These are phyloP conservation scores for Plasmopara halstedii DNA, from an alignment of 352 stramenopile species.

Conservation along the genomic window DNA sequence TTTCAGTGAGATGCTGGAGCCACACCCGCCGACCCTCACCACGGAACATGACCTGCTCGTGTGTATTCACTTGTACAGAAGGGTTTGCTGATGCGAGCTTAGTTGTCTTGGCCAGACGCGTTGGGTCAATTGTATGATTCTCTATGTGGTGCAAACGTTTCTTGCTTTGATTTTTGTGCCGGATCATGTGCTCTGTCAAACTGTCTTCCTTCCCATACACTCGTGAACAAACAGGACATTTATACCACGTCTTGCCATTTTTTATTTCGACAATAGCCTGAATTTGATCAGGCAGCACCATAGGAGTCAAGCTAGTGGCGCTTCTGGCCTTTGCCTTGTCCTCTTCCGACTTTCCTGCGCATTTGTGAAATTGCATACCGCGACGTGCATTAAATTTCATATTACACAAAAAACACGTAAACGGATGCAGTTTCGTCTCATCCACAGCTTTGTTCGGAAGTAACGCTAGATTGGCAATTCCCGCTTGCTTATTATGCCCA, in stretches of 20 bases:
- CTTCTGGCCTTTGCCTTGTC: constrained; percentile 23
- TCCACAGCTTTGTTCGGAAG: constrained; percentile 74
- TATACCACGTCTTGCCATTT: constrained; percentile 82
- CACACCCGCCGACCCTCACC: constrained; percentile 62
- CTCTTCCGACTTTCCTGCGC: constrained; percentile 38
- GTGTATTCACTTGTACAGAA: constrained; percentile 82
- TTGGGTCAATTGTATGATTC: constrained; percentile 72
- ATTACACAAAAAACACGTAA: constrained; percentile 68
- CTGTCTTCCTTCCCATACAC: constrained; percentile 75
- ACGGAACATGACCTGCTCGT: constrained; percentile 81
- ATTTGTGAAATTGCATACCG: constrained; percentile 84
- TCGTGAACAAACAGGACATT: constrained; percentile 70
- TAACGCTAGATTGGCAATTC: constrained; percentile 36
- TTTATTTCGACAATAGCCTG: constrained; percentile 66
- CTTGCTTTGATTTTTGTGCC: constrained; percentile 81
- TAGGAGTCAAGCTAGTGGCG: constrained; percentile 35
- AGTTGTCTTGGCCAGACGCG: constrained; percentile 66
- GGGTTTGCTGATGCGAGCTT: constrained; percentile 79
- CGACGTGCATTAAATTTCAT: constrained; percentile 84
- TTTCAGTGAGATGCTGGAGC: constrained; percentile 63
- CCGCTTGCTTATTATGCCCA: constrained; percentile 45
- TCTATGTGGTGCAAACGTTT: constrained; percentile 85
- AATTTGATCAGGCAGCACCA: constrained; percentile 59
- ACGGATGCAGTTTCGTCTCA: constrained; percentile 83
- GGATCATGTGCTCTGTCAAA: constrained; percentile 69